phyloP scores from a whole-genome alignment of 495 filamentous ascomycete species.

The Chaetomium fimeti region DNA sequence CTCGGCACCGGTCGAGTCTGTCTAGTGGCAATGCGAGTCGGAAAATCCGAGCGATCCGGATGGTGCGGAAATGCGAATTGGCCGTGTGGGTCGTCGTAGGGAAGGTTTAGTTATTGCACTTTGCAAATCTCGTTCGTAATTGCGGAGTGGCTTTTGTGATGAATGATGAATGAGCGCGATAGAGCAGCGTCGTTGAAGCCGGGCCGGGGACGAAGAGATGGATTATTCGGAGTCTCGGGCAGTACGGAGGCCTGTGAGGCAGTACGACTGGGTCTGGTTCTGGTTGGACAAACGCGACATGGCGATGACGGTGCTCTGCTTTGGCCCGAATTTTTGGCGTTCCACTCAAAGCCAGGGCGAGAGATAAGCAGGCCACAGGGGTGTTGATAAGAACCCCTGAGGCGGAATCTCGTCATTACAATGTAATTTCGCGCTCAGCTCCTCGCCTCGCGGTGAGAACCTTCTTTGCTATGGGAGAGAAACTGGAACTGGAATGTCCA shows the following conservation, averaged over 20 bases:
- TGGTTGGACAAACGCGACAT: conserved; percentile 7
- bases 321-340: conserved; percentile 6
- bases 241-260: neutral
- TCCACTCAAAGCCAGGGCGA: neutral
- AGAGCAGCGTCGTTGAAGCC: neutral
- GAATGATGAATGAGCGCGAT: neutral
- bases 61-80: conserved; percentile 11
- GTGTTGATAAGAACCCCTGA: neutral
- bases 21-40: neutral
- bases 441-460: too few species aligned
- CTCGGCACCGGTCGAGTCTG: neutral
- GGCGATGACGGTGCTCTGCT: conserved; percentile 9
- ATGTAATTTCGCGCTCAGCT: too few species aligned
- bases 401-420: neutral
- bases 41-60: conserved; percentile 11
- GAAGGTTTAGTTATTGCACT: neutral
- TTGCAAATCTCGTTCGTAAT: neutral
- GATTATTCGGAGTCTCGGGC: neutral
- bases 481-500: too few species aligned
- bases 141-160: neutral
- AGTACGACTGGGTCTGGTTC: neutral
- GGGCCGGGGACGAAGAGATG: neutral
- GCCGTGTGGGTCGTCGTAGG: neutral
- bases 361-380: neutral
- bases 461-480: too few species aligned